Conservation (phyloP, 495 filamentous ascomycete species). For the Penicillium dipodomyicola region DNA sequence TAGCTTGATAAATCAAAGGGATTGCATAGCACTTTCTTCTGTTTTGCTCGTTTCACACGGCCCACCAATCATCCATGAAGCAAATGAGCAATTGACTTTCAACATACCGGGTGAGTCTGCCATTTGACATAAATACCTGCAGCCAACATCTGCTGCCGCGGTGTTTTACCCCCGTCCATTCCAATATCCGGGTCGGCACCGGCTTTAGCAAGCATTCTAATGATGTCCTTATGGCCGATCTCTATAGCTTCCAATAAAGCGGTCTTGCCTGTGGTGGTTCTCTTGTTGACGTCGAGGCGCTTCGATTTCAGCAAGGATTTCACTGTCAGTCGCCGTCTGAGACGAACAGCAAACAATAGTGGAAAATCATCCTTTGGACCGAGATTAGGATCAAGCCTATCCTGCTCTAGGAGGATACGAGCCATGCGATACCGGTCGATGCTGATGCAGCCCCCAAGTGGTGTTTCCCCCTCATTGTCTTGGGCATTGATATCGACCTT, state of each 20-base stretch:
- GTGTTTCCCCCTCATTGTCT: not conserved
- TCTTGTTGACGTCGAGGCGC: not conserved
- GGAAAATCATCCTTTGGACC: not conserved
- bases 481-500: not conserved
- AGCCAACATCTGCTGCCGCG: not conserved
- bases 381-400: not conserved
- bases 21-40: not conserved
- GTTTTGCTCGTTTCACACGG: not conserved
- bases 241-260: not conserved
- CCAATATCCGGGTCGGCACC: not conserved
- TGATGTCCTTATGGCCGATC: not conserved
- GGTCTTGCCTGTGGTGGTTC: not conserved
- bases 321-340: not conserved
- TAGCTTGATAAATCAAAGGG: not conserved
- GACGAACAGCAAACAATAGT: not conserved
- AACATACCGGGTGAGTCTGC: not conserved
- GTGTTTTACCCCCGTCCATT: not conserved
- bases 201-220: not conserved
- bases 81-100: not conserved
- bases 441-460: not conserved
- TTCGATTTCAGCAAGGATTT: not conserved
- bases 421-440: not conserved
- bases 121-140: not conserved
- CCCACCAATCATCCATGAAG: not conserved
- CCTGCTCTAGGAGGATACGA: not conserved